Percentiles rank a stretch among this genome's conserved stretches.
phyloP scores from a whole-genome alignment of 176 grass and related monocot species.

The Aegilops speltoides region DNA sequence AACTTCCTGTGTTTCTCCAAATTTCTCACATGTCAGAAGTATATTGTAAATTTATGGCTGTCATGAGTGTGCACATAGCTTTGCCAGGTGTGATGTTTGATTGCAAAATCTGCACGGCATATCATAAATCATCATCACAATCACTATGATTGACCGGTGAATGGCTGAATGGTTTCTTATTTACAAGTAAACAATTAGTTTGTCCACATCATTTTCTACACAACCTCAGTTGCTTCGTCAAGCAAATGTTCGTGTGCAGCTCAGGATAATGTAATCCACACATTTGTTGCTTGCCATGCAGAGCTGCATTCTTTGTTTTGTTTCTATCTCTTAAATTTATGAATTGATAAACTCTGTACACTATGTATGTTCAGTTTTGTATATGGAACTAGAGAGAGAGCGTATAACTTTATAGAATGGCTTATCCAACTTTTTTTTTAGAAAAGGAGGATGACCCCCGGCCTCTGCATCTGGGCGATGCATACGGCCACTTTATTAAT shows the following conservation, averaged over 20 bases:
- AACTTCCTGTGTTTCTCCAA: slow-evolving; percentile 2
- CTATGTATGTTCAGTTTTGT: background rate
- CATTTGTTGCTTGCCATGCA: background rate
- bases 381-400: slow-evolving; percentile 7
- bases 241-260: background rate
- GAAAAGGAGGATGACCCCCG: no score
- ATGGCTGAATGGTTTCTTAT: background rate
- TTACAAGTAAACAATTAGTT: background rate
- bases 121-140: background rate
- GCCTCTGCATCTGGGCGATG: no score
- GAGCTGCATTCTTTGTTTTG: slow-evolving; percentile 14
- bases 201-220: background rate
- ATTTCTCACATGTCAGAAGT: background rate
- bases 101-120: slow-evolving; percentile 2
- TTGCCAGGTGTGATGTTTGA: background rate
- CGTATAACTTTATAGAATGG: background rate
- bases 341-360: slow-evolving; percentile 6
- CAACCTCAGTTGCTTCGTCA: slow-evolving; percentile 15
- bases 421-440: no score
- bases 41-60: slow-evolving; percentile 6
- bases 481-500: no score
- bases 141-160: background rate
- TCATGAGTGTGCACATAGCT: background rate
- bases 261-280: background rate
- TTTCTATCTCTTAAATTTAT: slow-evolving; percentile 3